These are phyloP conservation scores for Eucalyptus regnans DNA, from an alignment of 345 rosid genomes.

Conservation along the genomic window DNA sequence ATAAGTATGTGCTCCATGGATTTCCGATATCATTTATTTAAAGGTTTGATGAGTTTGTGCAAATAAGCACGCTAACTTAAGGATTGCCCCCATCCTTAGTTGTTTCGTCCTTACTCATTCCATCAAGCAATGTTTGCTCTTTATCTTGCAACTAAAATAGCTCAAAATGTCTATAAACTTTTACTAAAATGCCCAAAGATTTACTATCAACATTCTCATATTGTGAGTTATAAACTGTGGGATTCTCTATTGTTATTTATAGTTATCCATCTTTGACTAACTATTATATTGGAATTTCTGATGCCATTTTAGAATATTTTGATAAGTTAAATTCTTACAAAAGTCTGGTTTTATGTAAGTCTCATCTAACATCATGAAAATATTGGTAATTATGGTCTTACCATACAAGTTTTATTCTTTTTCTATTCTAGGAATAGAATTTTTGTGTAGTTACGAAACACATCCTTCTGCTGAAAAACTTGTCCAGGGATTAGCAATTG, in stretches of 20 bases:
- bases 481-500: accelerated
- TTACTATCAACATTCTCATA: not conserved
- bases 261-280: no score
- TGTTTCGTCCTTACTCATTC: not conserved
- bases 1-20: not conserved
- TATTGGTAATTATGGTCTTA: not conserved
- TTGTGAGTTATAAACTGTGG: not conserved
- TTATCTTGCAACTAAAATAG: no score
- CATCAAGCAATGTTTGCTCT: not conserved
- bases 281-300: not conserved
- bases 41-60: not conserved
- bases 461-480: not conserved
- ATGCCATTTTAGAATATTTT: not conserved
- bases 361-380: not conserved
- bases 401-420: not conserved
- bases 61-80: not conserved
- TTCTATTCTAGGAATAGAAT: no score
- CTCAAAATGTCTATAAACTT: not conserved
- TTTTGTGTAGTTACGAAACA: no score
- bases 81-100: not conserved
- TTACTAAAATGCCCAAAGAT: not conserved
- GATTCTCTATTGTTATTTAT: not conserved
- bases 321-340: not conserved
- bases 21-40: not conserved
- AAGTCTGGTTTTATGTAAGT: not conserved